These are phyloP conservation scores for Mediolabrus comicus DNA, from an alignment of 108 stramenopile species.

Conservation along the genomic window DNA sequence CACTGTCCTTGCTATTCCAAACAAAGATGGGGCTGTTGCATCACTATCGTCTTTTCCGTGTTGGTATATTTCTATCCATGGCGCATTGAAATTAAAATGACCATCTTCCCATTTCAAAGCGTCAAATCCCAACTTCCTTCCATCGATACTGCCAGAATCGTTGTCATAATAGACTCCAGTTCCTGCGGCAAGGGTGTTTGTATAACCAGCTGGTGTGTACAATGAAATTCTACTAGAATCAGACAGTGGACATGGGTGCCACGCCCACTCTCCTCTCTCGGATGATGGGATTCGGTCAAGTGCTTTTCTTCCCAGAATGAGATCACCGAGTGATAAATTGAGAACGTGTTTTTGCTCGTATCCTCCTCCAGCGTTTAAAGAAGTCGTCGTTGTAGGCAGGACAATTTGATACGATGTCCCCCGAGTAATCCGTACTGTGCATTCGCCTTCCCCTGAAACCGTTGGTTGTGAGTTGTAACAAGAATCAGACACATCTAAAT, in stretches of 20 bases:
- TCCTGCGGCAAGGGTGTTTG: constrained; percentile 7
- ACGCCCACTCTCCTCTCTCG: constrained; percentile 25
- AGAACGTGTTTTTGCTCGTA: background rate
- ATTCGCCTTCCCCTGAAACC: constrained; percentile 1
- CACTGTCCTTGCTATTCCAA: constrained; percentile 40
- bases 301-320: constrained; percentile 29
- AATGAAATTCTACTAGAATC: constrained; percentile 37
- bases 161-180: background rate
- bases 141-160: background rate
- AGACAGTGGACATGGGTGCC: constrained; percentile 46
- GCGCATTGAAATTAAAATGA: constrained; percentile 27
- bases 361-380: background rate
- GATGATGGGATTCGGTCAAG: constrained; percentile 6
- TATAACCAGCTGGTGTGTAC: constrained; percentile 9
- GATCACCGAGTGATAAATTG: constrained; percentile 35
- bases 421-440: constrained; percentile 17
- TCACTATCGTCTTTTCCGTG: background rate
- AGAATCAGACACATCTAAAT: constrained; percentile 27
- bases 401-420: constrained; percentile 32
- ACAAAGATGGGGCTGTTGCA: background rate
- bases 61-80: constrained; percentile 15
- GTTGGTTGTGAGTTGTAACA: constrained; percentile 16
- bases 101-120: constrained; percentile 22
- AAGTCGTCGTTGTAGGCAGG: constrained; percentile 4
- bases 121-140: constrained; percentile 18